Evolutionary conservation across 208 protist species (phyloP), one percentile per base, ranked within the genome.

Genomic region (Porcisia deanei): DNA sequence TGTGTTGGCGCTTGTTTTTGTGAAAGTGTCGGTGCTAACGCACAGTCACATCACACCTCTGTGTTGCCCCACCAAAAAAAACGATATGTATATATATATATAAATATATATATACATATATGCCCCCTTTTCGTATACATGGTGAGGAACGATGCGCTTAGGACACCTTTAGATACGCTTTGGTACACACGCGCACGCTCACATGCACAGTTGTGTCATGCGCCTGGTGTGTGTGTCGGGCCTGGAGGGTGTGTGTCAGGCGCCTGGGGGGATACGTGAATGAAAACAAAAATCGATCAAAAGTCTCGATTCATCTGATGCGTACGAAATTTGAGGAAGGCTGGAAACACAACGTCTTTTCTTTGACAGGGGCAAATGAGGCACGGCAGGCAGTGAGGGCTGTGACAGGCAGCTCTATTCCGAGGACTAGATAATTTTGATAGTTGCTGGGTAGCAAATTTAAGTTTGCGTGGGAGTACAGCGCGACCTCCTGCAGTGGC

Each of bases 231-330:
- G 18, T 69, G 30, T 9, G 59, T 37, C 25, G n/a, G n/a, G n/a
- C n/a, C n/a, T n/a, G n/a, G n/a, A n/a, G n/a, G n/a, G n/a, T 22
- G 25, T n/a, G 16, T 71, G 65, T 8, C 49, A 71, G 30, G 18
- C 41, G 37, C 16, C 12, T 59, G 6, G 58, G 37, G 25, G 68
- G 52, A 8, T 2, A 74, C 54, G 4, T 60, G 47, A 18, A 73
- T 82, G 78, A 75, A 77, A 73, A 60, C 60, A 66, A 60, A 61
- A 66, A 76, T 72, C 61, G 55, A 76, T 81, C 71, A 67, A 76
- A 59, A 69, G 71, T 76, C 76, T 81, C 76, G 57, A 76, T 76
- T 81, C 76, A 76, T 76, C 76, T 81, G 76, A 68, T 58, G 18
- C 6, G 34, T 68, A 30, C 39, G 41, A n/a, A 49, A 18, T 14